Evolutionary conservation across 2,329 filamentous ascomycete species (phyloP).

Genomic region (Hymenoscyphus albidus): DNA sequence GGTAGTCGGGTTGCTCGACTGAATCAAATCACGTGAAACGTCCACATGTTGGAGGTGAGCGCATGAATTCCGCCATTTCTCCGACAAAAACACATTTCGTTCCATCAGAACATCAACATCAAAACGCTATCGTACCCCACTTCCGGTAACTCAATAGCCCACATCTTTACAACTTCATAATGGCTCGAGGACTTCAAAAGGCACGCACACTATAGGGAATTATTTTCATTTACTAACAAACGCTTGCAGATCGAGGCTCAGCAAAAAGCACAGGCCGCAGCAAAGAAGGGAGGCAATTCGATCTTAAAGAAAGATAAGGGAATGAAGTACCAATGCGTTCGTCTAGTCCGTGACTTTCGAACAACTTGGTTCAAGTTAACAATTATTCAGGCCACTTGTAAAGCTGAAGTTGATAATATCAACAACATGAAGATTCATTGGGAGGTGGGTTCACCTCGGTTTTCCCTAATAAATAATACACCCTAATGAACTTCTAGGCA

Average conservation of each 20-base stretch:
- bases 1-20: no score
- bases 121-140: neutral
- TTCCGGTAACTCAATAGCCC: neutral
- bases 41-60: neutral
- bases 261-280: slow-evolving; percentile 6
- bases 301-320: slow-evolving; percentile 11
- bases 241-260: slow-evolving; percentile 6
- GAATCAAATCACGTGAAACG: neutral
- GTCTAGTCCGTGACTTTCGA: neutral
- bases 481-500: neutral
- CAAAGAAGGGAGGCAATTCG: slow-evolving; percentile 8
- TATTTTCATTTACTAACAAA: neutral
- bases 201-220: neutral
- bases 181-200: slow-evolving; percentile 13
- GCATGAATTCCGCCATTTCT: neutral
- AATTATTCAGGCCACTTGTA: slow-evolving; percentile 4
- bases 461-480: no score
- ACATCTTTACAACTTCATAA: neutral
- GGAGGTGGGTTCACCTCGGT: neutral
- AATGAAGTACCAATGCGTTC: slow-evolving; percentile 11
- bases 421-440: slow-evolving; percentile 10
- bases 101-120: neutral
- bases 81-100: neutral
- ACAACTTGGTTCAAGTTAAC: neutral
- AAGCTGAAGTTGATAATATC: slow-evolving; percentile 7